Evolutionary conservation across 1,284 basidiomycete species (phyloP).

Genomic region (Gomphus sp.): DNA sequence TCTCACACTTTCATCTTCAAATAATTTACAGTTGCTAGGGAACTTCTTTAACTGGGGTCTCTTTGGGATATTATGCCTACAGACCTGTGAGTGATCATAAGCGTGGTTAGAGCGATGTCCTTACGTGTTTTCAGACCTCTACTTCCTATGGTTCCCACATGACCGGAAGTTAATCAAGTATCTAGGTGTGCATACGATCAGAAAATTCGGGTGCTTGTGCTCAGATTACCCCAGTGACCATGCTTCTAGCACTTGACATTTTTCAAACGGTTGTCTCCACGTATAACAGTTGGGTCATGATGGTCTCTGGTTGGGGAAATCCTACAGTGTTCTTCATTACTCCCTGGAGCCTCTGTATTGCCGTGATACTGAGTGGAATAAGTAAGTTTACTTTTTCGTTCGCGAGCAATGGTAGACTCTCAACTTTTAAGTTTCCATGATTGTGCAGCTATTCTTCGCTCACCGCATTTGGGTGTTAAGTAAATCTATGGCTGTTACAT

Average conservation of each 20-base stretch:
- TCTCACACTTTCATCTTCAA: background rate
- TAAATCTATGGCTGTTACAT: background rate
- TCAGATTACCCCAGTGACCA: background rate
- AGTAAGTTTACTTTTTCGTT: background rate
- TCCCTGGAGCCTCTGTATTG: background rate
- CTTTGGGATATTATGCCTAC: background rate
- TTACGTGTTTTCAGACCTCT: constrained; percentile 1
- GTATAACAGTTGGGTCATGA: background rate
- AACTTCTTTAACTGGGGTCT: background rate
- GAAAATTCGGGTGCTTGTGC: background rate
- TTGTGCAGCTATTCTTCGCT: constrained; percentile 4
- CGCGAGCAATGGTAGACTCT: no score
- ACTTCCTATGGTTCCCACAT: constrained; percentile 1
- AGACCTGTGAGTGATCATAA: constrained; percentile 3
- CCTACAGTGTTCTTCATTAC: background rate
- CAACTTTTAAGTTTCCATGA: background rate
- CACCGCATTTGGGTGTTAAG: background rate
- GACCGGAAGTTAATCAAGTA: background rate
- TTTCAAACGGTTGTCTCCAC: background rate
- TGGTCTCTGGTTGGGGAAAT: constrained; percentile 6
- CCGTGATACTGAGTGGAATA: constrained; percentile 1
- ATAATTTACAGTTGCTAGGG: background rate
- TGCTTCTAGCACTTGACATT: background rate
- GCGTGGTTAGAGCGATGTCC: background rate
- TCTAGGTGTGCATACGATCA: background rate